Conservation (phyloP, 441 rosid genomes). For the Isatis lusitanica region DNA sequence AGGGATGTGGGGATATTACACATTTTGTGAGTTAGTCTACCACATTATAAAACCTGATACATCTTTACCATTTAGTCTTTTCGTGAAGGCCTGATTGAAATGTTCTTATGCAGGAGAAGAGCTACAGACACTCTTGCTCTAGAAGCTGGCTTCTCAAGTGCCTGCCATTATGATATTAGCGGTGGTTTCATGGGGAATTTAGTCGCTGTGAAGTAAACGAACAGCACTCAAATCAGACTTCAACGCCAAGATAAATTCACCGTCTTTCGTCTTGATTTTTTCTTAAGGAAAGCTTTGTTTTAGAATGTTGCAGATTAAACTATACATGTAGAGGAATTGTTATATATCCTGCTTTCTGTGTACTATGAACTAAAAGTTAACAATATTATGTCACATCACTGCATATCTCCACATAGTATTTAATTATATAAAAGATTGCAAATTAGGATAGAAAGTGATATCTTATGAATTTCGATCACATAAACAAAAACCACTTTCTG, state of each 20-base stretch:
- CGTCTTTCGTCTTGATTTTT: background rate
- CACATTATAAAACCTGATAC: background rate
- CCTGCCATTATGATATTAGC: slow-evolving; percentile 67
- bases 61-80: background rate
- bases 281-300: background rate
- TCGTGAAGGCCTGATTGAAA: background rate
- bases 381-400: too few species aligned
- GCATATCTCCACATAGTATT: too few species aligned
- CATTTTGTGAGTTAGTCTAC: too few species aligned
- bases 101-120: slow-evolving; percentile 55
- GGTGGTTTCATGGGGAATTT: slow-evolving; percentile 92
- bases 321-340: background rate
- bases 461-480: too few species aligned
- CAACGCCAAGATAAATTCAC: background rate
- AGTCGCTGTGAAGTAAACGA: slow-evolving; percentile 44
- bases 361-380: background rate
- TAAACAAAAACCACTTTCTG: too few species aligned
- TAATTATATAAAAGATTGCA: too few species aligned
- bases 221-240: background rate
- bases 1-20: too few species aligned
- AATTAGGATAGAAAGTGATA: too few species aligned
- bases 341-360: background rate
- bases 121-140: slow-evolving; percentile 59
- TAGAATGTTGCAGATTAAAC: slow-evolving; percentile 15
- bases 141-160: slow-evolving; percentile 71